Conservation (phyloP, 1,284 basidiomycete species). For the Puccinia coronata region DNA sequence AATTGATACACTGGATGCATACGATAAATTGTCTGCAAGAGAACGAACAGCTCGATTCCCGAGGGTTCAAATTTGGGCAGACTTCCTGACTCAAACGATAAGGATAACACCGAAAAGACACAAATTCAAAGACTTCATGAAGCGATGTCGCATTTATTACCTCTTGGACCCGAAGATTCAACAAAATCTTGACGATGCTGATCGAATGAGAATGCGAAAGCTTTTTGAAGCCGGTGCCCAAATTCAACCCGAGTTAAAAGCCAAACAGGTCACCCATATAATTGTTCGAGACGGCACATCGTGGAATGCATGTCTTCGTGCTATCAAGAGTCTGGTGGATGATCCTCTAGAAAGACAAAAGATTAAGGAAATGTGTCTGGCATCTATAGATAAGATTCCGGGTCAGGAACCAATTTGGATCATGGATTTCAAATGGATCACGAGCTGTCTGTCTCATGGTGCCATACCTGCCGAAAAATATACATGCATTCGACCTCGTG, state of each 20-base stretch:
- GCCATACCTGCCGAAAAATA: constrained; percentile 31
- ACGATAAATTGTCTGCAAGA: constrained; percentile 29
- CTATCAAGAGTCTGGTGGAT: constrained; percentile 3
- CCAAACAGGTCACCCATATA: constrained; percentile 38
- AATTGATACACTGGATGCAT: constrained; percentile 29
- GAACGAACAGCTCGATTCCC: constrained; percentile 42
- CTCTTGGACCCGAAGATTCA: constrained; percentile 17
- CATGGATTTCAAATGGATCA: constrained; percentile 40
- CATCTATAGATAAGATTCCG: constrained; percentile 22
- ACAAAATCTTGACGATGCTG: constrained; percentile 18
- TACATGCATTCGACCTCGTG: constrained; percentile 31
- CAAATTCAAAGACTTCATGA: constrained; percentile 36
- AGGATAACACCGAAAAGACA: background rate
- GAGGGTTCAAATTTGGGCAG: constrained; percentile 35
- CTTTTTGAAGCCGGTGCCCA: constrained; percentile 42
- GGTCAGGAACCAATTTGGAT: constrained; percentile 47
- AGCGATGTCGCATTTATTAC: constrained; percentile 40
- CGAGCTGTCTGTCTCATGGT: constrained; percentile 22
- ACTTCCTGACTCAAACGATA: constrained; percentile 14
- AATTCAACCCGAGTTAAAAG: constrained; percentile 21
- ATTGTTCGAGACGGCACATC: constrained; percentile 22
- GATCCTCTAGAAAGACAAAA: constrained; percentile 23
- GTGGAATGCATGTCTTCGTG: constrained; percentile 34
- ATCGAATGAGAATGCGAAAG: constrained; percentile 44
- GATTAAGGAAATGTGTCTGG: constrained; percentile 23